A percentile compares a stretch with the other conserved stretches of the same genome.
Evolutionary conservation across 768 basidiomycete genomes (phyloP).

Genomic region (Tylopilus sp.): DNA sequence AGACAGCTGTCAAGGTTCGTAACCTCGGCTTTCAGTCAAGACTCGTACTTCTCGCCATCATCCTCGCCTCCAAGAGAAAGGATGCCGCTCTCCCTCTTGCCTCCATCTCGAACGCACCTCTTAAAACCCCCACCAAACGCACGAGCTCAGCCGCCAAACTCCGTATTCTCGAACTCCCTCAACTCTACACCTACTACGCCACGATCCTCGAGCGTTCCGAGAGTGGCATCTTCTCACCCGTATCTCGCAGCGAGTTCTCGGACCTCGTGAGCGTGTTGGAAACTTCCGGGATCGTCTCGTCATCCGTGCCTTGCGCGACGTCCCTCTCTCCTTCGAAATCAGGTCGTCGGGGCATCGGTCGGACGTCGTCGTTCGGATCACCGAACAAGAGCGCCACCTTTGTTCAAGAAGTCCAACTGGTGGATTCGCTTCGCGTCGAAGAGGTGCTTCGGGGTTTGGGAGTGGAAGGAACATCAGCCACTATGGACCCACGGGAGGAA

Average conservation of each 20-base stretch:
- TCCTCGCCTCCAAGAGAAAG: conserved; percentile 62
- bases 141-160: conserved; percentile 34
- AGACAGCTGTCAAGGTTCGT: conserved; percentile 62
- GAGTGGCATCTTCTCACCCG: conserved; percentile 54
- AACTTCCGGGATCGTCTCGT: conserved; percentile 60
- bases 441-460: conserved; percentile 74
- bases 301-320: conserved; percentile 29
- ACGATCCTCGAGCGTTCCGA: conserved; percentile 55
- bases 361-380: conserved; percentile 55
- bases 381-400: conserved; percentile 22
- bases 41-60: conserved; percentile 58
- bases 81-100: conserved; percentile 55
- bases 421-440: conserved; percentile 59
- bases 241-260: conserved; percentile 71
- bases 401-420: conserved; percentile 49
- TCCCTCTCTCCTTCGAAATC: conserved; percentile 42
- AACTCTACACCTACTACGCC: conserved; percentile 63
- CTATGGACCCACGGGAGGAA: conserved; percentile 40
- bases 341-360: conserved; percentile 49
- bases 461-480: conserved; percentile 11
- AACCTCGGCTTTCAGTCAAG: conserved; percentile 73
- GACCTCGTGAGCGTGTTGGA: conserved; percentile 73
- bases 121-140: conserved; percentile 52
- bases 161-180: conserved; percentile 52
- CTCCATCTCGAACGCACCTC: conserved; percentile 30